Percentiles rank a stretch among this genome's conserved stretches.
These are phyloP conservation scores for Aegilops speltoides DNA, from an alignment of 176 grass and related monocot genomes.

Conservation along the genomic window DNA sequence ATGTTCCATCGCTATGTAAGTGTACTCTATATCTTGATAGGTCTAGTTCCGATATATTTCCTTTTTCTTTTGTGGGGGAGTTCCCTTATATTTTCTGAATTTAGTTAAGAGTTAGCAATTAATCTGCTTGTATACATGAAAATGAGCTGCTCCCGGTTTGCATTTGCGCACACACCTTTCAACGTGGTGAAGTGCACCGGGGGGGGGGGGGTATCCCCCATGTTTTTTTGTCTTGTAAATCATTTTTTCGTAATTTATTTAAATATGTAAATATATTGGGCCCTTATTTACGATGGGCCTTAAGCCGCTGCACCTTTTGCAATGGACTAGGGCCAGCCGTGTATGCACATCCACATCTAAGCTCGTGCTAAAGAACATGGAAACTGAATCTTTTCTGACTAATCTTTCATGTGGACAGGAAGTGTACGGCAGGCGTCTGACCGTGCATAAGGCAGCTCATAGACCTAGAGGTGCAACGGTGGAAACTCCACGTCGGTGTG, in stretches of 20 bases:
- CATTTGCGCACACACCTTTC: too few species aligned
- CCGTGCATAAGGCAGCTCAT: slow-evolving; percentile 25
- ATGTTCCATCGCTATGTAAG: neutral
- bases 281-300: too few species aligned
- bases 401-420: slow-evolving; percentile 49
- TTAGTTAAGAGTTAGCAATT: neutral
- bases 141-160: neutral
- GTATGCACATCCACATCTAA: neutral
- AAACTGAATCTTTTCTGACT: neutral
- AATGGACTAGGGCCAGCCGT: too few species aligned
- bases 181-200: too few species aligned
- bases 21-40: neutral
- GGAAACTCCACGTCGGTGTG: too few species aligned
- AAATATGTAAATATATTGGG: too few species aligned
- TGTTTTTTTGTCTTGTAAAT: too few species aligned
- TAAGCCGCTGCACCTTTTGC: too few species aligned
- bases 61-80: neutral
- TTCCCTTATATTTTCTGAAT: neutral
- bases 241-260: too few species aligned
- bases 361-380: neutral
- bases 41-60: too few species aligned
- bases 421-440: slow-evolving; percentile 53
- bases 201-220: too few species aligned
- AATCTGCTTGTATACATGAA: neutral
- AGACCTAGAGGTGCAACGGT: neutral